Percentiles rank a stretch among this genome's conserved stretches.
These are phyloP conservation scores for Beauveria caledonica DNA, from an alignment of 2,329 filamentous ascomycete species.

Conservation along the genomic window DNA sequence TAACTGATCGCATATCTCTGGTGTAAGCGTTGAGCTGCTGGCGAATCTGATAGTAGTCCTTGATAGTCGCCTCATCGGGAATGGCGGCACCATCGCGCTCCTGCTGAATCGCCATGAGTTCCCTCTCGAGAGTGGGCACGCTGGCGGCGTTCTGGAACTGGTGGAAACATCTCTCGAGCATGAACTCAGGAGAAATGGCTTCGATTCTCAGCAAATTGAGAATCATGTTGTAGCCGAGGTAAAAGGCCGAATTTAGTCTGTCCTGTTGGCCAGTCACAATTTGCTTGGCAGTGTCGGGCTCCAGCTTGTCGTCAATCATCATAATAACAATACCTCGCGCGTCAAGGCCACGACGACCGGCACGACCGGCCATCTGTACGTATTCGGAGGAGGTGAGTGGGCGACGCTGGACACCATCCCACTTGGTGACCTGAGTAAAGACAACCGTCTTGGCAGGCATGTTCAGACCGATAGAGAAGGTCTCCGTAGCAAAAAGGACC, in stretches of 20 bases:
- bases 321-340: constrained; percentile 98
- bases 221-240: constrained; percentile 99
- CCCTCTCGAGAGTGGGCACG: constrained; percentile 74
- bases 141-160: constrained; percentile 95
- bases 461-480: constrained; percentile 96
- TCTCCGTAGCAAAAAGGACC: constrained; percentile 94
- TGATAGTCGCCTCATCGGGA: constrained; percentile 77
- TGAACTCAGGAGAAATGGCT: constrained; percentile 96
- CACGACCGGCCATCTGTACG: constrained; percentile 97
- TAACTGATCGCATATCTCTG: constrained; percentile 83
- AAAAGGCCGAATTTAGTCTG: constrained; percentile 93
- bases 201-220: constrained; percentile 95
- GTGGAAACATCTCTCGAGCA: constrained; percentile 97
- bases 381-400: constrained; percentile 85
- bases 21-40: constrained; percentile 77
- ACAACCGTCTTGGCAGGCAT: constrained; percentile 99
- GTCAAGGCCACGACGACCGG: constrained; percentile 92
- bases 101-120: constrained; percentile 69
- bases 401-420: constrained; percentile 79
- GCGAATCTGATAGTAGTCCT: constrained; percentile 87
- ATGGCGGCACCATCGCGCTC: constrained; percentile 68
- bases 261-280: constrained; percentile 97
- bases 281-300: constrained; percentile 84
- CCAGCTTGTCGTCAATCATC: constrained; percentile 97
- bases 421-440: constrained; percentile 95